A percentile compares a stretch with the other conserved stretches of the same genome.
phyloP scores from a whole-genome alignment of 73 alveolate genomes.

The Stentor roeselii region DNA sequence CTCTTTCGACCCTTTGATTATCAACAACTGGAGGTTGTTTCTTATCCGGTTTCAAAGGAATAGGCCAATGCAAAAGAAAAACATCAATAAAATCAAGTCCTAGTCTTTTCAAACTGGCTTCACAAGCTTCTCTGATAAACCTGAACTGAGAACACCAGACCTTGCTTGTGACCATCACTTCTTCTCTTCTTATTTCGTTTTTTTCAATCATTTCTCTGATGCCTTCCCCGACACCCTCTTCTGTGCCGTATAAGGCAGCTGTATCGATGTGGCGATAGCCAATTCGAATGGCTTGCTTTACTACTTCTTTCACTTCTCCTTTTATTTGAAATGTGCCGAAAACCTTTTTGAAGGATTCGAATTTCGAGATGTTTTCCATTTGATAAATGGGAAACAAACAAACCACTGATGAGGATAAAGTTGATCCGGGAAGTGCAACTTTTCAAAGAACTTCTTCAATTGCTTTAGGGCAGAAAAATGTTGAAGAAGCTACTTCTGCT shows the following conservation, averaged over 20 bases:
- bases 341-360: too few relatives aligned
- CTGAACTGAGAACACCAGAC: constrained; percentile 56
- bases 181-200: constrained; percentile 72
- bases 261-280: constrained; percentile 80
- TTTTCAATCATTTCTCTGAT: constrained; percentile 36
- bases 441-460: too few relatives aligned
- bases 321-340: constrained; percentile 27
- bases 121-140: constrained; percentile 59
- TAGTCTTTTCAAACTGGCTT: constrained; percentile 54
- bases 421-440: too few relatives aligned
- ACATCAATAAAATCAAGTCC: constrained; percentile 57
- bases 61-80: constrained; percentile 61
- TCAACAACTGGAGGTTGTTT: constrained; percentile 37
- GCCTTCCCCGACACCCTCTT: constrained; percentile 67
- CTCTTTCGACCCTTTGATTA: neutral
- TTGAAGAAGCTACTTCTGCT: too few relatives aligned
- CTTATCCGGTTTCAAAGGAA: constrained; percentile 38
- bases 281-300: constrained; percentile 50
- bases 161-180: constrained; percentile 69
- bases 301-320: constrained; percentile 34
- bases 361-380: too few relatives aligned
- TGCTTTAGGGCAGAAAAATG: too few relatives aligned
- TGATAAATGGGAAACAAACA: too few relatives aligned
- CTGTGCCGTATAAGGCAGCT: constrained; percentile 64
- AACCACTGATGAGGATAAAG: too few relatives aligned